Conservation (phyloP, 768 basidiomycete species). For the Mycena alexandri region DNA sequence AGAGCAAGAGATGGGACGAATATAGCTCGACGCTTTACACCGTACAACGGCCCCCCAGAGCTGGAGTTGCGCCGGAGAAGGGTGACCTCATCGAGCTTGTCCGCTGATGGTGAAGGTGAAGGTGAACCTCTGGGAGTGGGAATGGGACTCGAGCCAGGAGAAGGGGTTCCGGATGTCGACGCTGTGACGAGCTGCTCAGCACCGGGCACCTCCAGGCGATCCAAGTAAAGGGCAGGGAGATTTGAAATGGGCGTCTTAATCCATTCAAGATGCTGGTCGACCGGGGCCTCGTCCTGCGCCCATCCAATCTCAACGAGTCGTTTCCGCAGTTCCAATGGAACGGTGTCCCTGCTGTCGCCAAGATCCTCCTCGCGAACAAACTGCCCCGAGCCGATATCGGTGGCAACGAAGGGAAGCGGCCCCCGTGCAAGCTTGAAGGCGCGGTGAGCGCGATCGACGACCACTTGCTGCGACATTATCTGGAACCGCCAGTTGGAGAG, state of each 20-base stretch:
- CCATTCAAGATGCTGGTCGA: conserved; percentile 70
- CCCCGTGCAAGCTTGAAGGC: conserved; percentile 81
- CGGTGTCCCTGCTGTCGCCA: conserved; percentile 61
- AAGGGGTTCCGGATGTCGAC: conserved; percentile 33
- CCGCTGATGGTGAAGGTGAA: conserved; percentile 34
- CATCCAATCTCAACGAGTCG: conserved; percentile 82
- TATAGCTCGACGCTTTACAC: conserved; percentile 71
- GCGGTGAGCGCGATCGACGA: conserved; percentile 71
- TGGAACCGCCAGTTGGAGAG: conserved; percentile 80
- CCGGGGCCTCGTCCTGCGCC: conserved; percentile 68
- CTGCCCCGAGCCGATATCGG: conserved; percentile 76
- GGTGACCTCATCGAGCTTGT: conserved; percentile 47
- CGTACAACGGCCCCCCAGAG: conserved; percentile 57
- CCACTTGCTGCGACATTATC: conserved; percentile 70
- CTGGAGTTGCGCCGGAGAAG: conserved; percentile 71
- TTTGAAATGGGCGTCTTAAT: conserved; percentile 76
- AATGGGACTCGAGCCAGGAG: conserved; percentile 48
- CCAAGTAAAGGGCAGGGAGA: conserved; percentile 68
- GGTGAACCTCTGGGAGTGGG: conserved; percentile 49
- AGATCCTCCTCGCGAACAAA: conserved; percentile 69
- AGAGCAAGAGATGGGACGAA: conserved; percentile 73
- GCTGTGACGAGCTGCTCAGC: conserved; percentile 39
- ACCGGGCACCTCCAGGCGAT: conserved; percentile 57
- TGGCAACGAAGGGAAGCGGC: conserved; percentile 79
- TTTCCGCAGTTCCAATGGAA: conserved; percentile 75